Percentiles rank a stretch among this genome's conserved stretches.
phyloP scores from a whole-genome alignment of 2,329 filamentous ascomycete genomes.

The Lasiodiplodia citricola region DNA sequence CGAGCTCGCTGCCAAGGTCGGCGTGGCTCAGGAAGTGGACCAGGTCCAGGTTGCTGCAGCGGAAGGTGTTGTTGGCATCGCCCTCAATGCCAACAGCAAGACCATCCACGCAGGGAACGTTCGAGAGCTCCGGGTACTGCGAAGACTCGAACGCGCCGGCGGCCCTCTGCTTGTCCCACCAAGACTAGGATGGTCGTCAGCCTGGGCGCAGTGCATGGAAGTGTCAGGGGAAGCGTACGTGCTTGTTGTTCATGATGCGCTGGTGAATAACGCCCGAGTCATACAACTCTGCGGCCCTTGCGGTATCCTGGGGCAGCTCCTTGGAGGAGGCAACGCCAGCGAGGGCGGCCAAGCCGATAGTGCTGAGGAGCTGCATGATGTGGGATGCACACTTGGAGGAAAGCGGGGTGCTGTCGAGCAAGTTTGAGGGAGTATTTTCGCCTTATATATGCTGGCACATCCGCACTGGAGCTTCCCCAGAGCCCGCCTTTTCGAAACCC shows the following conservation, averaged over 20 bases:
- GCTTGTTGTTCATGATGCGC: conserved; percentile 42
- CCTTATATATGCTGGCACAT: conserved; percentile 13
- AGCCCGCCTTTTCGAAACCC: conserved; percentile 2
- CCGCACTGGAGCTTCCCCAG: conserved; percentile 7
- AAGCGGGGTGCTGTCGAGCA: conserved; percentile 8
- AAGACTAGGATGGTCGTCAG: conserved; percentile 41
- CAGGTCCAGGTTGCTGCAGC: conserved; percentile 55
- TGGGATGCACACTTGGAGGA: background rate
- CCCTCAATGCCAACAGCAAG: conserved; percentile 44
- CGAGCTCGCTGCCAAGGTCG: conserved; percentile 55
- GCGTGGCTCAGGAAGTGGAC: conserved; percentile 62
- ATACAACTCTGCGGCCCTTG: conserved; percentile 43
- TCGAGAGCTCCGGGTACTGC: conserved; percentile 42
- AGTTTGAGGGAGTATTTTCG: background rate
- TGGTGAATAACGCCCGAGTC: conserved; percentile 47
- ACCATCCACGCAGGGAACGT: conserved; percentile 44
- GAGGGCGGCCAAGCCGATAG: conserved; percentile 37
- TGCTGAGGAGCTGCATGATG: conserved; percentile 19
- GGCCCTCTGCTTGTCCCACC: conserved; percentile 42
- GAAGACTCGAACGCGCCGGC: conserved; percentile 41
- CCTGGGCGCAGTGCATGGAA: conserved; percentile 14
- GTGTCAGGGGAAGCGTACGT: conserved; percentile 26
- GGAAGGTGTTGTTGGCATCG: conserved; percentile 43
- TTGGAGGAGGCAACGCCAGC: conserved; percentile 35
- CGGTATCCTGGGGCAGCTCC: conserved; percentile 42